Evolutionary conservation across 1,284 basidiomycete genomes (phyloP).

Genomic region (Ustilago sp.): DNA sequence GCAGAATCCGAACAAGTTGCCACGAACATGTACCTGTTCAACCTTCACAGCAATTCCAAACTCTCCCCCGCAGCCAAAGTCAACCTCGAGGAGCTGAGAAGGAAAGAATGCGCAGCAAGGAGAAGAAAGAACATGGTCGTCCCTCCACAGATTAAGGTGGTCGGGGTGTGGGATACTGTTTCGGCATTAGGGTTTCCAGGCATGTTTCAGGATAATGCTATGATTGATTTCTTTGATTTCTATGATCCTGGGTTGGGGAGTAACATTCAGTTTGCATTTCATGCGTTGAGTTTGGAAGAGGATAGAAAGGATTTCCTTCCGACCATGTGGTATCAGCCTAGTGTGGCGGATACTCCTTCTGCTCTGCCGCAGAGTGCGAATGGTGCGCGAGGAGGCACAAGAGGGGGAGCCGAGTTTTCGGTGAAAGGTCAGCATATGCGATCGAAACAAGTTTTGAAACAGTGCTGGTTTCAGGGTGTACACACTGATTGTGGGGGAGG

Average conservation of each 20-base stretch:
- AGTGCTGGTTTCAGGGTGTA: constrained; percentile 65
- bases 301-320: constrained; percentile 63
- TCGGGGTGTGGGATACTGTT: constrained; percentile 60
- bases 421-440: constrained; percentile 28
- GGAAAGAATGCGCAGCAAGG: constrained; percentile 9
- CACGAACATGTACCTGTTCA: constrained; percentile 21
- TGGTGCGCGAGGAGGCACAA: background rate
- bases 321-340: constrained; percentile 58
- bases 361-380: background rate
- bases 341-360: background rate
- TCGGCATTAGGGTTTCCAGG: constrained; percentile 52
- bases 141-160: constrained; percentile 52
- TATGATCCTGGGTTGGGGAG: constrained; percentile 62
- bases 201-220: constrained; percentile 40
- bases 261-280: constrained; percentile 63
- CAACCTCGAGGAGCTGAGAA: background rate
- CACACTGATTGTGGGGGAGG: constrained; percentile 66
- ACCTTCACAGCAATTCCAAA: constrained; percentile 11
- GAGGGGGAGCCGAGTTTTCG: background rate
- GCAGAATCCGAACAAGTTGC: constrained; percentile 32
- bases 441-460: constrained; percentile 58
- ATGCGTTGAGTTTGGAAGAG: constrained; percentile 63
- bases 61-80: background rate
- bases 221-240: constrained; percentile 58
- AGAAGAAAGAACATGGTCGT: constrained; percentile 15